Base-by-base conservation (phyloP, 352 stramenopile genomes). In the Globisporangium echinulatum region DNA sequence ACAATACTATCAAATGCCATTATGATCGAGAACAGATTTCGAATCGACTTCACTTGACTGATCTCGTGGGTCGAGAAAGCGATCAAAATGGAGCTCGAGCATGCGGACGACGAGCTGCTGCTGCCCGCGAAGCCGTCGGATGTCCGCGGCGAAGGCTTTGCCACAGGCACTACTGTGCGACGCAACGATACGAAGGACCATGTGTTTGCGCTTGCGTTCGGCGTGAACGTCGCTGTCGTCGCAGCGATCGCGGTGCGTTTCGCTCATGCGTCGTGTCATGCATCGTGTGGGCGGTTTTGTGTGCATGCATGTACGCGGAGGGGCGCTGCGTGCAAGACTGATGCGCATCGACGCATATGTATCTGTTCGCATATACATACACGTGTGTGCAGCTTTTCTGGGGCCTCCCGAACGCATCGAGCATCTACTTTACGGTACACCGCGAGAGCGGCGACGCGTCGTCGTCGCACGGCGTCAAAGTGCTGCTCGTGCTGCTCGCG, bases 381-480 rank as follows among this genome's bases (percentile, higher is more conserved):
- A n/a, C 60, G 25, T 50, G n/a, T 47, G 59, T 56, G 33, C 60
- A 95, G 85, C 58, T 92, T 14, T 73, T 81, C 36, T 85, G 85
- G 52, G 85, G 85, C 5, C 61, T 91, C 7, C 85, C 85, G 25
- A 94, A 92, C 52, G 67, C 80, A 2, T 87, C 75, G 7, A 82
- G 75, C 44, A 76, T 92, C 54, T 84, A 89, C 68, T 95, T 95
- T 55, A 95, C 85, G 15, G 70, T 76, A 13, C 85, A 95, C 53
- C 52, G n/a, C 37, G 64, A 69, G 14, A 78, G 82, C 14, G 67
- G 70, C 36, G 67, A 42, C 15, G 15, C 68, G 1, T 68, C 75
- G 25, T 64, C 68, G 44, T 94, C 85, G 17, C 85, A 93, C 55
- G 84, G 84, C 0, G 51, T 92, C 48, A 88, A 77, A 14, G 80